These are phyloP conservation scores for Fusarium protoensiforme DNA, from an alignment of 2,329 filamentous ascomycete species.

Conservation along the genomic window DNA sequence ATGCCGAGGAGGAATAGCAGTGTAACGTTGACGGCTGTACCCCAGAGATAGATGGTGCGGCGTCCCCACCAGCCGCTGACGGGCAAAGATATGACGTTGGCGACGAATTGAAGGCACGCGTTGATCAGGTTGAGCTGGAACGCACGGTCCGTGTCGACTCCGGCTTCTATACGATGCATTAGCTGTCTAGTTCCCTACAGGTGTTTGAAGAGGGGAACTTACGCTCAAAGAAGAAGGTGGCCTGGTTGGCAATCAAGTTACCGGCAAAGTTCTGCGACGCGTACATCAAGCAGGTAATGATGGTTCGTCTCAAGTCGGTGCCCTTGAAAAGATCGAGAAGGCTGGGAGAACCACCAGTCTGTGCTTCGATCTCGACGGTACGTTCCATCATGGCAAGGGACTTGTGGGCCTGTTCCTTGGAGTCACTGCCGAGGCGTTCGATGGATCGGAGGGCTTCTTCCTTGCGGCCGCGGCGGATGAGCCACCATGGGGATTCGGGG, in stretches of 20 bases:
- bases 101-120: slow-evolving; percentile 68
- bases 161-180: slow-evolving; percentile 62
- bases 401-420: slow-evolving; percentile 39
- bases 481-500: slow-evolving; percentile 64
- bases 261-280: slow-evolving; percentile 68
- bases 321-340: slow-evolving; percentile 64
- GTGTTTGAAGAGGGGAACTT: slow-evolving; percentile 1
- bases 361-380: slow-evolving; percentile 61
- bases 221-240: slow-evolving; percentile 66
- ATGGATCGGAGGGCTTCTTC: slow-evolving; percentile 56
- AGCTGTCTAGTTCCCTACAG: neutral
- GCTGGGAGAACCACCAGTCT: slow-evolving; percentile 53
- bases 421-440: slow-evolving; percentile 54
- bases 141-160: slow-evolving; percentile 61
- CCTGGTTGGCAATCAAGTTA: slow-evolving; percentile 70
- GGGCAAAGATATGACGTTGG: slow-evolving; percentile 73
- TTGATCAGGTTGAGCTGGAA: slow-evolving; percentile 73
- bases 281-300: slow-evolving; percentile 66
- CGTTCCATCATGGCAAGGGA: slow-evolving; percentile 67
- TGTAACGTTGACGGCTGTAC: slow-evolving; percentile 61
- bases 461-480: slow-evolving; percentile 57
- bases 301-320: slow-evolving; percentile 62
- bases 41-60: slow-evolving; percentile 72
- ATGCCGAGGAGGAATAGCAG: slow-evolving; percentile 69
- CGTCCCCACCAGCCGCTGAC: slow-evolving; percentile 71